These are phyloP conservation scores for Laetiporus sulphureus DNA, from an alignment of 1,284 basidiomycete species.

Conservation along the genomic window DNA sequence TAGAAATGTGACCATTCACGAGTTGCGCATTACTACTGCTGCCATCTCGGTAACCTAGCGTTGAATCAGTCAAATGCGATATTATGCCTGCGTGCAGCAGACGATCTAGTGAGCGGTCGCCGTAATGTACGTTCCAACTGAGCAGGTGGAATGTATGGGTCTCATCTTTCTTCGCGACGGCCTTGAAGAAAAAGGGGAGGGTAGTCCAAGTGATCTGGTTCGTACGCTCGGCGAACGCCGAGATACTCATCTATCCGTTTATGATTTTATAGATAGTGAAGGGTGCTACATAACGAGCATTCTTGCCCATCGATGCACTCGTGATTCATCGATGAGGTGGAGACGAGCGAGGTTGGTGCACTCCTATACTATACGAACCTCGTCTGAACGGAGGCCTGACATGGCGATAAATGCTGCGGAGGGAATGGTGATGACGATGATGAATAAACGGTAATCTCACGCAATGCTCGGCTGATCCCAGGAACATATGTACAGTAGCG, in stretches of 20 bases:
- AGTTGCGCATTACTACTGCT: background rate
- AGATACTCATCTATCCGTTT: background rate
- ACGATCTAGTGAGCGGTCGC: too few relatives aligned
- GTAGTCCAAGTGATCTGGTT: background rate
- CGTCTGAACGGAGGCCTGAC: background rate
- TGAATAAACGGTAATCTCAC: conserved; percentile 21
- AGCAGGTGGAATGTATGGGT: too few relatives aligned
- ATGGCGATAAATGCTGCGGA: conserved; percentile 3
- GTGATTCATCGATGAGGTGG: conserved; percentile 8
- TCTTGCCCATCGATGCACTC: conserved; percentile 8
- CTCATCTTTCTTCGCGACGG: background rate
- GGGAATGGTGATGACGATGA: conserved; percentile 12
- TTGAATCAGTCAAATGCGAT: too few relatives aligned
- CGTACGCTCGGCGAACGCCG: background rate
- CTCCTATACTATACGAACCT: background rate
- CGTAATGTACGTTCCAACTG: too few relatives aligned
- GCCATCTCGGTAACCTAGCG: too few relatives aligned
- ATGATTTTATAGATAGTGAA: conserved; percentile 6
- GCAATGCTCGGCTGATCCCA: conserved; percentile 14
- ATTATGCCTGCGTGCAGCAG: too few relatives aligned
- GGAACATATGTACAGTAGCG: conserved; percentile 15
- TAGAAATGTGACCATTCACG: background rate
- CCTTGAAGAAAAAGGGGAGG: background rate
- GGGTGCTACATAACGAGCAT: background rate
- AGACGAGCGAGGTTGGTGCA: background rate